A percentile compares a stretch with the other conserved stretches of the same genome.
These are phyloP conservation scores for Xylariaceae sp. DNA, from an alignment of 2,329 filamentous ascomycete genomes.

Conservation along the genomic window DNA sequence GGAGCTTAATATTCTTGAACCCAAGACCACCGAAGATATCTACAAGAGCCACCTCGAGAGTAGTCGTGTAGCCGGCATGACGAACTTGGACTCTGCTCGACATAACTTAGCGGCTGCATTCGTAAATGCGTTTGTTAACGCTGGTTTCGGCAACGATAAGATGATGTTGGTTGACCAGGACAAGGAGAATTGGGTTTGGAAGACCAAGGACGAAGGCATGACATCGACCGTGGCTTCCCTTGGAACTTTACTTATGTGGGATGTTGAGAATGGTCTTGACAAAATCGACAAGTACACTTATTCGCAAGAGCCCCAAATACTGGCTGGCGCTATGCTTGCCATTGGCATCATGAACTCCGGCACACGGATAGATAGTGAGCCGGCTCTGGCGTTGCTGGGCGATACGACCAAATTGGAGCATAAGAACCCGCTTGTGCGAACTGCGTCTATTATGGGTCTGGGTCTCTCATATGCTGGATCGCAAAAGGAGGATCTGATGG, in stretches of 20 bases:
- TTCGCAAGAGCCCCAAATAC: slow-evolving; percentile 78
- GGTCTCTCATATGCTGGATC: slow-evolving; percentile 94
- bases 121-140: slow-evolving; percentile 96
- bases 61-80: slow-evolving; percentile 88
- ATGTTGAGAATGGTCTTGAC: slow-evolving; percentile 88
- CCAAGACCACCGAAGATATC: slow-evolving; percentile 96
- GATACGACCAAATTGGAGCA: slow-evolving; percentile 80
- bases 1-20: slow-evolving; percentile 95
- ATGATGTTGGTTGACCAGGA: slow-evolving; percentile 93
- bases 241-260: slow-evolving; percentile 90
- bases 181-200: slow-evolving; percentile 97
- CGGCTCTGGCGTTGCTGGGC: slow-evolving; percentile 83
- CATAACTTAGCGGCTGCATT: slow-evolving; percentile 96
- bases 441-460: slow-evolving; percentile 93
- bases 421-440: slow-evolving; percentile 77
- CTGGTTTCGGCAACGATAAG: slow-evolving; percentile 94
- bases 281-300: slow-evolving; percentile 96
- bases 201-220: slow-evolving; percentile 98
- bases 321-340: slow-evolving; percentile 88
- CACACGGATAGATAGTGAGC: slow-evolving; percentile 86
- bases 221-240: slow-evolving; percentile 93
- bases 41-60: slow-evolving; percentile 99
- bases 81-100: slow-evolving; percentile 91
- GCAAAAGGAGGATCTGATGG: slow-evolving; percentile 86
- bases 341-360: slow-evolving; percentile 97